A percentile compares a stretch with the other conserved stretches of the same genome.
These are phyloP conservation scores for Rhynchosporium graminicola DNA, from an alignment of 2,329 filamentous ascomycete species.

Conservation along the genomic window DNA sequence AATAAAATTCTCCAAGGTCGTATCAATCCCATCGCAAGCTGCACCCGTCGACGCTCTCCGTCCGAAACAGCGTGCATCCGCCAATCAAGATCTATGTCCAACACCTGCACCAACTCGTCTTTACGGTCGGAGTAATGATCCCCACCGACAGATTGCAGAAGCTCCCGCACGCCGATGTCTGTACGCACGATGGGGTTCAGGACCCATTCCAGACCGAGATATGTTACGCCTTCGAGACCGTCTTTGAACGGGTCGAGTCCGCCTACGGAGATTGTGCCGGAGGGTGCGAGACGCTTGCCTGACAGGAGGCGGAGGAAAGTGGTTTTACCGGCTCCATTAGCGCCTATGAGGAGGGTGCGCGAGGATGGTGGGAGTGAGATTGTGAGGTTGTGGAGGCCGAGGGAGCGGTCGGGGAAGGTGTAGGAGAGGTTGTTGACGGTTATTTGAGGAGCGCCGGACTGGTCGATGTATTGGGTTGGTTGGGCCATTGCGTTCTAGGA, in stretches of 20 bases:
- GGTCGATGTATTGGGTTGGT: conserved; percentile 19
- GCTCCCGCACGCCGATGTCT: conserved; percentile 87
- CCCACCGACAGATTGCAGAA: conserved; percentile 83
- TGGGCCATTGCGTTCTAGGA: neutral
- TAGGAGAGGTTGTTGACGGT: conserved; percentile 78
- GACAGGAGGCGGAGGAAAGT: conserved; percentile 89
- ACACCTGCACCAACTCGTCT: conserved; percentile 82
- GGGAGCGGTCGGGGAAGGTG: conserved; percentile 81
- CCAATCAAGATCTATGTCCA: conserved; percentile 91
- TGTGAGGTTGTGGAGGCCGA: conserved; percentile 72
- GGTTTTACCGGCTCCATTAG: conserved; percentile 96
- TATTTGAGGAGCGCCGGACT: conserved; percentile 49
- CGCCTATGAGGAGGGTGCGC: conserved; percentile 88
- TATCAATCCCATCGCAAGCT: conserved; percentile 93
- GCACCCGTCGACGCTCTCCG: conserved; percentile 86
- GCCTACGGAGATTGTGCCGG: conserved; percentile 71
- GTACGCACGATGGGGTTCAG: conserved; percentile 94
- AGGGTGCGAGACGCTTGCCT: conserved; percentile 88
- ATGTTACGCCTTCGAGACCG: conserved; percentile 89
- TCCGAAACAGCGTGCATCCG: conserved; percentile 95
- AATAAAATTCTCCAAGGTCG: conserved; percentile 89
- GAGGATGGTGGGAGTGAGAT: conserved; percentile 79
- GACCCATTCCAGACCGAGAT: conserved; percentile 97
- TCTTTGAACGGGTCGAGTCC: conserved; percentile 91
- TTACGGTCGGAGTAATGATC: conserved; percentile 78